Evolutionary conservation across 495 filamentous ascomycete genomes (phyloP), one percentile per base, ranked within the genome.

Genomic region (Neurospora sp.): DNA sequence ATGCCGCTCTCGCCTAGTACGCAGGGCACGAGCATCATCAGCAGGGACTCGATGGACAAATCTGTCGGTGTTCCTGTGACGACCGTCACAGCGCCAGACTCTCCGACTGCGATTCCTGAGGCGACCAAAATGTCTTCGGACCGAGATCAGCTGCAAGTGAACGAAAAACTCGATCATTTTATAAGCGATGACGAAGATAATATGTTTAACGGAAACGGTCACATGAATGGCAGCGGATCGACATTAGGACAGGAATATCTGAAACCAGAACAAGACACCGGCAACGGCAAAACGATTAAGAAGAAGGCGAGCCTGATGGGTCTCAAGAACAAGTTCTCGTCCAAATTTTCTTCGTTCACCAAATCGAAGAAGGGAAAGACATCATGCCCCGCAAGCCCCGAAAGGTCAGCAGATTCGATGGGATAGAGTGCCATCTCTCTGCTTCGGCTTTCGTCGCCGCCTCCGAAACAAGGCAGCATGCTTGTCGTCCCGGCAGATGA

Each of bases 1-100:
- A 86, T 88, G 85, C 86, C 87, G 35, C 78, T 87, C n/a, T 88
- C 86, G 38, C 87, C 87, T 9, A 87, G 85, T 74, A 88, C 87
- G 7, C 84, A 88, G 78, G 87, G 87, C 16, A 89, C 87, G 14
- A 88, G 86, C 79, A 86, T 89, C 41, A 83, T 84, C 54, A 89
- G 87, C 75, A 79, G 81, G 59, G 85, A 86, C 39, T 87, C 85
- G 7, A 69, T 83, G 40, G 84, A 86, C 59, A 82, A 82, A 5
- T 79, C 83, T 7, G 79, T 77, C 44, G 82, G 82, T 70, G 77
- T 82, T 12, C 83, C 83, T 3, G 81, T 79, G 38, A 81, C 82
- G 3, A 81, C 76, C 70, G 75, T 85, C 27, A 82, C 79, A 11
- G 79, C 79, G 11, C 80, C 83, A 8, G 83, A 85, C 66, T 81